phyloP scores from a whole-genome alignment of 2,329 filamentous ascomycete genomes.

The Ceratocystis colombiana region DNA sequence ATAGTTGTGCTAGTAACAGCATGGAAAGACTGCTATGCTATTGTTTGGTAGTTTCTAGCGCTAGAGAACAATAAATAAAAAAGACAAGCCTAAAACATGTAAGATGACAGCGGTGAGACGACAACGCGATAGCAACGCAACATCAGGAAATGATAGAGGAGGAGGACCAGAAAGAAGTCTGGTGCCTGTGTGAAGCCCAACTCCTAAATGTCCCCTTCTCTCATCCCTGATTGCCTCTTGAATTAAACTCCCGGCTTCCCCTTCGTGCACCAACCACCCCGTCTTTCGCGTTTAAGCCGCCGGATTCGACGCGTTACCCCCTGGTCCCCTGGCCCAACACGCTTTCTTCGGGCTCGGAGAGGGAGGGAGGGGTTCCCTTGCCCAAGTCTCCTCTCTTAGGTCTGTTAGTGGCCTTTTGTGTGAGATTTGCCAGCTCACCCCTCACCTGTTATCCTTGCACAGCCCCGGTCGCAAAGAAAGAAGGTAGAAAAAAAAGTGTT shows the following conservation, averaged over 20 bases:
- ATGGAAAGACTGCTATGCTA: background rate
- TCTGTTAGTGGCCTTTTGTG: background rate
- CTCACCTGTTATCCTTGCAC: background rate
- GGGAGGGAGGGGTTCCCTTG: background rate
- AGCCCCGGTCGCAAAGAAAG: background rate
- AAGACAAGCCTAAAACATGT: conserved; percentile 2
- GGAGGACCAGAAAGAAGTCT: background rate
- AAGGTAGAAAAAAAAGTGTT: background rate
- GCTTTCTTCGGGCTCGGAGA: background rate
- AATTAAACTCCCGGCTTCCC: background rate
- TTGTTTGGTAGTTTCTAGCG: background rate
- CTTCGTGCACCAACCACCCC: conserved; percentile 13
- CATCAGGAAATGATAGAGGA: background rate
- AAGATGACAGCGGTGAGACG: background rate
- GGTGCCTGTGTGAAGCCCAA: background rate
- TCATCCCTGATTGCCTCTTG: background rate
- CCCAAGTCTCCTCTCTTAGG: background rate
- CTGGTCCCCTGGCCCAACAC: background rate
- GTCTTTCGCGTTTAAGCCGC: background rate
- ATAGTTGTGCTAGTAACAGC: background rate
- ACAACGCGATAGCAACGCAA: background rate
- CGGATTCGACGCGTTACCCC: conserved; percentile 3
- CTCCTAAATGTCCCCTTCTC: background rate
- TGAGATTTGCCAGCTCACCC: background rate
- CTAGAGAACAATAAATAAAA: background rate